A percentile compares a stretch with the other conserved stretches of the same genome.
Conservation (phyloP, 129 eudicot species). For the Escallonia herrerae region DNA sequence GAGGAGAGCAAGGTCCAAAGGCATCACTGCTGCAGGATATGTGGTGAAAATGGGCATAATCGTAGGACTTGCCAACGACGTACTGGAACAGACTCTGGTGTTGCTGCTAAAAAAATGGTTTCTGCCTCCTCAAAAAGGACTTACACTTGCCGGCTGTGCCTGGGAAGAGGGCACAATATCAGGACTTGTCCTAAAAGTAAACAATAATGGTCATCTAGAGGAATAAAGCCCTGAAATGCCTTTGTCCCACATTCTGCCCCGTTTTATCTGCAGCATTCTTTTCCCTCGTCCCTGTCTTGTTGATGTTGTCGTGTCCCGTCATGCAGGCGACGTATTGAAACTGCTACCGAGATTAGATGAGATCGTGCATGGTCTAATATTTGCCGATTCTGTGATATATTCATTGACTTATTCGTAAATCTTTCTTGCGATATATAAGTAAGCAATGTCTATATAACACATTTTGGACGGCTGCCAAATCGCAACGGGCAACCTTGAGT, state of each 20-base stretch:
- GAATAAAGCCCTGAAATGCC: background rate
- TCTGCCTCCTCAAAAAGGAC: conserved; percentile 13
- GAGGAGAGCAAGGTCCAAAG: conserved; percentile 13
- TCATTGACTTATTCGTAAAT: too few species aligned
- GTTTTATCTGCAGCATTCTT: background rate
- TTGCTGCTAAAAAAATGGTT: conserved; percentile 4
- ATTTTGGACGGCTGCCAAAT: too few species aligned
- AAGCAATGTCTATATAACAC: too few species aligned
- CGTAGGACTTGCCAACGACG: conserved; percentile 57
- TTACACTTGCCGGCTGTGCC: conserved; percentile 35
- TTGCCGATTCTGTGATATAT: too few species aligned
- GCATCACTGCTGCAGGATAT: conserved; percentile 46
- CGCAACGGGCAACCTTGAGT: too few species aligned
- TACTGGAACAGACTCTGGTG: background rate
- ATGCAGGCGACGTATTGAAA: too few species aligned
- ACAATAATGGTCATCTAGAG: background rate
- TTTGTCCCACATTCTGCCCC: background rate
- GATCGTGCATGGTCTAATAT: too few species aligned
- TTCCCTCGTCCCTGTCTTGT: background rate
- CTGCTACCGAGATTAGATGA: too few species aligned
- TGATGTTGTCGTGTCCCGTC: too few species aligned
- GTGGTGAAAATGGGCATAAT: conserved; percentile 67
- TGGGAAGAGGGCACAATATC: conserved; percentile 35
- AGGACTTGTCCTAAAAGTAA: conserved; percentile 39
- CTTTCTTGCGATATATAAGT: too few species aligned